These are phyloP conservation scores for Phytophthora kernoviae DNA, from an alignment of 352 stramenopile species.

Conservation along the genomic window DNA sequence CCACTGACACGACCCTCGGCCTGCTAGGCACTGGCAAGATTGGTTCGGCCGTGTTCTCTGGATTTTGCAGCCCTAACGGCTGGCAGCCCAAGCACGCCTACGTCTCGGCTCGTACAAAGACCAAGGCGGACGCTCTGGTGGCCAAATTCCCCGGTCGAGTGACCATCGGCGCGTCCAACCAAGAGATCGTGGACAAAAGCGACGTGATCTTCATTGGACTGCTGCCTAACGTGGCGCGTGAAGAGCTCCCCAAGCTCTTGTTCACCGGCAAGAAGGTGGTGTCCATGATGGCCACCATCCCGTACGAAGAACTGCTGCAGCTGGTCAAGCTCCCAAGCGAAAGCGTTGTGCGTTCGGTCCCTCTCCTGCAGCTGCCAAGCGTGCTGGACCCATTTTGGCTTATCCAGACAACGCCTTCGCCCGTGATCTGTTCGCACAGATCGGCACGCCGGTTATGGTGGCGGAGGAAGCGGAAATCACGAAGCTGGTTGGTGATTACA, in stretches of 20 bases:
- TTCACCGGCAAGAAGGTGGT: slow-evolving; percentile 76
- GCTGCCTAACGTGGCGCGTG: slow-evolving; percentile 67
- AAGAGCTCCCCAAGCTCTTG: slow-evolving; percentile 73
- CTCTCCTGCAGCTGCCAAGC: slow-evolving; percentile 78
- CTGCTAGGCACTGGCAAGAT: slow-evolving; percentile 89
- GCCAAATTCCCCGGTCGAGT: slow-evolving; percentile 72
- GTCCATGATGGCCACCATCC: slow-evolving; percentile 91
- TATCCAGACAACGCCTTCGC: slow-evolving; percentile 75
- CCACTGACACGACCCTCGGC: slow-evolving; percentile 64
- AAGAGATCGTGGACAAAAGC: slow-evolving; percentile 84
- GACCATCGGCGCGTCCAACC: slow-evolving; percentile 68
- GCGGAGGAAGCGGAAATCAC: slow-evolving; percentile 80
- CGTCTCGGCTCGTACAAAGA: slow-evolving; percentile 73
- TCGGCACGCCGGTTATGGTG: slow-evolving; percentile 87
- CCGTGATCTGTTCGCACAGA: slow-evolving; percentile 72
- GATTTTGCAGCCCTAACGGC: slow-evolving; percentile 79
- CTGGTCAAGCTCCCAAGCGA: slow-evolving; percentile 72
- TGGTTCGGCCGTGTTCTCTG: slow-evolving; percentile 79
- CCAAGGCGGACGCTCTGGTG: slow-evolving; percentile 78
- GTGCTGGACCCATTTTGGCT: slow-evolving; percentile 78
- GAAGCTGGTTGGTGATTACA: slow-evolving; percentile 50
- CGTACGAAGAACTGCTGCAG: slow-evolving; percentile 79
- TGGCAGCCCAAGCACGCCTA: slow-evolving; percentile 79
- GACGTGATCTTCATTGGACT: slow-evolving; percentile 86
- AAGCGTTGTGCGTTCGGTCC: slow-evolving; percentile 81